Percentiles rank a stretch among this genome's conserved stretches.
phyloP scores from a whole-genome alignment of 208 protist genomes.

The Wallacemonas rigidus region DNA sequence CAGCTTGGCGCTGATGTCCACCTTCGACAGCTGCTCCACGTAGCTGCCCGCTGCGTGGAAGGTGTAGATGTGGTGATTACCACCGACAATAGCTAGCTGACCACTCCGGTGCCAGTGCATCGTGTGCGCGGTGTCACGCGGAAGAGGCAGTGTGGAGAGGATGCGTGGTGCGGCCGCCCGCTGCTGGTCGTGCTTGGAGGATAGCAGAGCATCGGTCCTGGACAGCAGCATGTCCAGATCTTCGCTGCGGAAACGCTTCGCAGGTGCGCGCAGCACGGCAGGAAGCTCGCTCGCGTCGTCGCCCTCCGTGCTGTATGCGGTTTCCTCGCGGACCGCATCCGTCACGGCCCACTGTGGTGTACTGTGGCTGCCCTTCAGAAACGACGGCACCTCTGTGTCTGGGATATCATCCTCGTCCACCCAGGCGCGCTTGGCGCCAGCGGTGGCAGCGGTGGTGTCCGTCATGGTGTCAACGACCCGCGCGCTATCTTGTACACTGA shows the following conservation, averaged over 20 bases:
- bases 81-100: slow-evolving; percentile 73
- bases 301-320: background rate
- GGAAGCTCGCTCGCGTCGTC: slow-evolving; percentile 13
- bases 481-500: no score
- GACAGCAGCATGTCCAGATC: slow-evolving; percentile 77
- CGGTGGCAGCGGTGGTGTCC: background rate
- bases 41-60: slow-evolving; percentile 84
- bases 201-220: slow-evolving; percentile 73
- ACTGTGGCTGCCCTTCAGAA: slow-evolving; percentile 40
- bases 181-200: slow-evolving; percentile 47
- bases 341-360: slow-evolving; percentile 66
- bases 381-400: slow-evolving; percentile 34
- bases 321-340: slow-evolving; percentile 24
- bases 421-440: slow-evolving; percentile 43
- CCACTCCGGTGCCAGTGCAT: slow-evolving; percentile 87
- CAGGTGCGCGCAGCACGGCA: slow-evolving; percentile 16
- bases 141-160: slow-evolving; percentile 71
- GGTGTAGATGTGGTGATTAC: slow-evolving; percentile 77
- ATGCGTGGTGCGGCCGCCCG: slow-evolving; percentile 46
- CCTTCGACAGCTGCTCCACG: slow-evolving; percentile 78
- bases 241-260: slow-evolving; percentile 77
- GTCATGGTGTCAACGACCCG: background rate
- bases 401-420: slow-evolving; percentile 52
- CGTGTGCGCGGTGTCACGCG: slow-evolving; percentile 63
- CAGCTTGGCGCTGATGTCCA: slow-evolving; percentile 47